Evolutionary conservation across 75 land plant genomes (phyloP), one percentile per base, ranked within the genome.

Genomic region (Pinus albicaulis): DNA sequence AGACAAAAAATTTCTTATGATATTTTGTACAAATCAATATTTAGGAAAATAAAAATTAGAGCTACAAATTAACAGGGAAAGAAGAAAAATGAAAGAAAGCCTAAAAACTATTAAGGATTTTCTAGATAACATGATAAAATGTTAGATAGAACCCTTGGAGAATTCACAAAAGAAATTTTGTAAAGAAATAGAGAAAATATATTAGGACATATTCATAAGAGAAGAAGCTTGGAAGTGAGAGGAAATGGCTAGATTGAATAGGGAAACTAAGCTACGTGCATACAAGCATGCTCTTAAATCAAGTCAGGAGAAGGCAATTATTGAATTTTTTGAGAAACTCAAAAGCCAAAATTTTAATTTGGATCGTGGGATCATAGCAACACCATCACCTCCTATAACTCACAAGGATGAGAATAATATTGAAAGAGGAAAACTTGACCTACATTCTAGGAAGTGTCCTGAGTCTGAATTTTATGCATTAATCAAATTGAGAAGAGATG

Each of bases 391-490:
- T 38, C 71, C 11, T 3, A 38, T 6, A 7, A 10, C 20, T 66
- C 70, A 66, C 2, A 22, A 68, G 20, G 68, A 14, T 64, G 23
- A 68, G 23, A 22, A 22, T 3, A 56, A 14, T 11, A 19, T 24
- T 53, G 71, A 5, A 3, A 76, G 75, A 15, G 78, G 56, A 20
- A 44, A 55, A 14, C 28, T 74, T 23, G 84, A 82, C 25, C 84
- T 77, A 57, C 82, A 75, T 62, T 74, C 72, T 52, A 82, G 81
- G 56, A 62, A 93, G 60, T 93, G 93, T 91, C 89, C 89, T 3
- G 84, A 88, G 61, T 61, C 82, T 55, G 93, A 93, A 64, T 88
- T 93, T 38, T 80, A 84, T 68, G 86, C 93, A 0, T 61, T 93
- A 55, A 91, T 93, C 56, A 55, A 79, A 56, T 77, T 91, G 56